Evolutionary conservation across 306 rosid genomes (phyloP), one percentile per base, ranked within the genome.

Genomic region (Quercus glauca): DNA sequence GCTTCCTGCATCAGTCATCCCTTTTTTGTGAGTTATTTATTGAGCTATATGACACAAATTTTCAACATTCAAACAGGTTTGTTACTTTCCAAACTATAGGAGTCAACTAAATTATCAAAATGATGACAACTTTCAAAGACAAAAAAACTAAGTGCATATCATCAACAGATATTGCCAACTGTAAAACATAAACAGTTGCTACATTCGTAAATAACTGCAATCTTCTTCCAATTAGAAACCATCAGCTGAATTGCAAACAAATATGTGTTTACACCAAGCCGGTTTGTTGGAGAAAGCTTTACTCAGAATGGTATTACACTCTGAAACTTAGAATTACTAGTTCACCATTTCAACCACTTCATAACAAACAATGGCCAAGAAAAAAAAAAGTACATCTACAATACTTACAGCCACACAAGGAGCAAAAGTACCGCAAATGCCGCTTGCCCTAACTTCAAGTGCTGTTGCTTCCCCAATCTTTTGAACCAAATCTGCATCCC

Each of bases 401-500:
- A 26, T 41, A 83, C 90, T 76, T 77, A 88, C 92, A 77, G 90
- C 87, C 55, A 88, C 88, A 78, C 90, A 88, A 5, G 88, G 92
- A 73, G 88, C 85, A 71, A 86, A 88, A 51, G 87, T 57, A 73
- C 59, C 86, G 41, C 82, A 85, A 74, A 75, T 49, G 29, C 92
- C 92, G 23, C 84, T 86, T 10, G 92, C 92, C 72, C 87, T 71
- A 73, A 78, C 86, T 83, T 88, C 91, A 79, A 75, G 75, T 55
- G 91, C 91, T 17, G 91, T 88, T 67, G 81, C 90, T 25, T 73
- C 70, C 29, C 92, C 89, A 82, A 88, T 88, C 73, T 74, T 86
- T 80, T 71, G 64, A 74, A 69, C 88, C 85, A 88, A 77, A 77
- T 86, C 90, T 18, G 85, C 80, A 77, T 88, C 89, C 76, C 90